These are phyloP conservation scores for Leishmania tarentolae DNA, from an alignment of 208 protist genomes.

Conservation along the genomic window DNA sequence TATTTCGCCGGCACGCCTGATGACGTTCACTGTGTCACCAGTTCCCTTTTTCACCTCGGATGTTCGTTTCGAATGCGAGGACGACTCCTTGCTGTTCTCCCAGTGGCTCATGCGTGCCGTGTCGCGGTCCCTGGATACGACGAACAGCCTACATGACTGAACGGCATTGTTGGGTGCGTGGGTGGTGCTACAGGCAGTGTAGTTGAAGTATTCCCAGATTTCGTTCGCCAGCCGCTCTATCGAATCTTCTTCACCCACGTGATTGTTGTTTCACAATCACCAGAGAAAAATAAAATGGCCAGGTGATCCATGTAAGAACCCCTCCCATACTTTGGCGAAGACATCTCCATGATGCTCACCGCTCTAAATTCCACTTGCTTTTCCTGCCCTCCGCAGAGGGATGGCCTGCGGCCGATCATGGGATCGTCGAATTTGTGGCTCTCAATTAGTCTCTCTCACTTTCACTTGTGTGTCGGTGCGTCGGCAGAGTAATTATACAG, in stretches of 20 bases:
- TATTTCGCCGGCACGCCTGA: neutral
- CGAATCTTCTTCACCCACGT: neutral
- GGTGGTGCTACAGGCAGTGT: neutral
- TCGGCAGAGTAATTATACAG: neutral
- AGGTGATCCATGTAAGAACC: neutral
- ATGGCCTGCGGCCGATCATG: neutral
- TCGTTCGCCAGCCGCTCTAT: neutral
- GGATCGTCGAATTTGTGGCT: neutral
- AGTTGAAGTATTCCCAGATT: neutral
- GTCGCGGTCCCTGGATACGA: neutral
- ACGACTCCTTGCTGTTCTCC: neutral
- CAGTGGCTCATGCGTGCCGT: conserved; percentile 1
- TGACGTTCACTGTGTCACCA: conserved; percentile 37
- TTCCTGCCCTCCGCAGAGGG: neutral
- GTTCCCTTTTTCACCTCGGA: conserved; percentile 49
- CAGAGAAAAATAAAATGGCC: neutral
- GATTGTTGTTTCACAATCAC: neutral
- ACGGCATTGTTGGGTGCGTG: neutral
- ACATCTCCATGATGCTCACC: neutral
- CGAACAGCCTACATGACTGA: neutral
- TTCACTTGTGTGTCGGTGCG: neutral
- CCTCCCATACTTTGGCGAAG: neutral
- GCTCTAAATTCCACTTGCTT: neutral
- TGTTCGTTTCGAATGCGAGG: conserved; percentile 19
- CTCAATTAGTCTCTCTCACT: neutral